phyloP scores from a whole-genome alignment of 495 filamentous ascomycete genomes.

The Talaromyces ruber region DNA sequence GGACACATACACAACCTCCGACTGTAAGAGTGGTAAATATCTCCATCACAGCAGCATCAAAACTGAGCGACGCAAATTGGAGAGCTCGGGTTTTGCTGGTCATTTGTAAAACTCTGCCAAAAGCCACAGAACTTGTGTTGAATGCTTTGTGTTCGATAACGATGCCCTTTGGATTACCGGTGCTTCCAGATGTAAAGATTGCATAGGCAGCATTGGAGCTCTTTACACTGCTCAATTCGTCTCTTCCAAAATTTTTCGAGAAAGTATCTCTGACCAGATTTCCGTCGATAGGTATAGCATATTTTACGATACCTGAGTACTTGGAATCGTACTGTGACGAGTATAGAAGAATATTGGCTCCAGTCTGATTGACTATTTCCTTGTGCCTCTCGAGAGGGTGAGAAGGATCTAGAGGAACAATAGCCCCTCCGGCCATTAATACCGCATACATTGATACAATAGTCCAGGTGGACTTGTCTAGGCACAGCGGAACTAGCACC shows the following conservation, averaged over 20 bases:
- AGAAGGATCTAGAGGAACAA: constrained; percentile 49
- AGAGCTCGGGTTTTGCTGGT: constrained; percentile 32
- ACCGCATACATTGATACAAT: constrained; percentile 44
- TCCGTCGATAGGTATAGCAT: constrained; percentile 28
- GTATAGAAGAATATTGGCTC: constrained; percentile 30
- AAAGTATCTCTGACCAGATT: constrained; percentile 21
- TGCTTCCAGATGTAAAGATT: constrained; percentile 46
- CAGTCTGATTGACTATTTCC: constrained; percentile 31
- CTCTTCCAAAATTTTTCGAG: background rate
- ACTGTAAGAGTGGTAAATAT: constrained; percentile 39
- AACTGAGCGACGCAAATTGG: constrained; percentile 48
- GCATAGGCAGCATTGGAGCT: constrained; percentile 31
- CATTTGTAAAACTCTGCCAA: constrained; percentile 28
- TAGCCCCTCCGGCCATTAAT: constrained; percentile 48
- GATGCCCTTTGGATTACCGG: constrained; percentile 49
- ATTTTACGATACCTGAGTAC: constrained; percentile 21
- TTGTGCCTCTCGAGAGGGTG: constrained; percentile 41
- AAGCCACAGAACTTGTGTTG: constrained; percentile 37
- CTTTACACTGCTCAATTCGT: background rate
- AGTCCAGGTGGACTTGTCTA: constrained; percentile 49
- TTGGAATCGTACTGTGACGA: constrained; percentile 20
- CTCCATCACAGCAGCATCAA: constrained; percentile 46
- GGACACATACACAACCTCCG: constrained; percentile 57
- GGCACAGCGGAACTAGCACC: constrained; percentile 44
- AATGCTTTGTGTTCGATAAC: constrained; percentile 39